Conservation (phyloP, 768 basidiomycete genomes). For the Kwoniella sp. region DNA sequence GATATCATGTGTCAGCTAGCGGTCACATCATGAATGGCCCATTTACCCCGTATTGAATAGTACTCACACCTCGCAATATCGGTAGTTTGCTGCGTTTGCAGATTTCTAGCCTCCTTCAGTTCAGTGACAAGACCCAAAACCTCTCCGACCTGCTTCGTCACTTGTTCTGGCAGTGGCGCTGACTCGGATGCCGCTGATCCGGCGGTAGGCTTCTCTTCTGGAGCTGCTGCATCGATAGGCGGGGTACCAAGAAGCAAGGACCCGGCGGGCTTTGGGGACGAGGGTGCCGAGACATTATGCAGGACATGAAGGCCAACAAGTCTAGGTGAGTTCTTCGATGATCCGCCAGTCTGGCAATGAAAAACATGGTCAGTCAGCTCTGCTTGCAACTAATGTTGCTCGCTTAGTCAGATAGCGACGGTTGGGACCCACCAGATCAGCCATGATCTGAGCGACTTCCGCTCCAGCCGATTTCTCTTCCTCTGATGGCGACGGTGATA, state of each 20-base stretch:
- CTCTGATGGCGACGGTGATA: constrained; percentile 13
- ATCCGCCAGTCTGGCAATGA: constrained; percentile 36
- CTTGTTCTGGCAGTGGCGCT: constrained; percentile 13
- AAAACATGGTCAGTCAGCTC: neutral
- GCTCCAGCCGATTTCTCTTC: constrained; percentile 44
- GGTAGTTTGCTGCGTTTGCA: constrained; percentile 53
- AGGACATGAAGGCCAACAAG: constrained; percentile 41
- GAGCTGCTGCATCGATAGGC: neutral
- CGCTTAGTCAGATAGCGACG: neutral
- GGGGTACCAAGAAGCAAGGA: constrained; percentile 1
- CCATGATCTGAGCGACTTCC: constrained; percentile 51
- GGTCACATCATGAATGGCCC: constrained; percentile 1
- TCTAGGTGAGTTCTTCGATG: constrained; percentile 35
- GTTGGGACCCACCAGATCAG: constrained; percentile 38
- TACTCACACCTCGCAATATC: constrained; percentile 55
- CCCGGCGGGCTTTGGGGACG: constrained; percentile 9
- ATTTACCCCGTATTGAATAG: neutral
- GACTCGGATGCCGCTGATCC: neutral
- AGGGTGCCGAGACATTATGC: constrained; percentile 32
- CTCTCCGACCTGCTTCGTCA: constrained; percentile 42
- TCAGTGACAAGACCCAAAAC: constrained; percentile 47
- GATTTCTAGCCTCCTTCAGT: constrained; percentile 44
- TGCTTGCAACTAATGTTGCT: no score
- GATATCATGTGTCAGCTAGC: constrained; percentile 14
- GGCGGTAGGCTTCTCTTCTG: neutral